These are phyloP conservation scores for Ustulina deusta DNA, from an alignment of 2,329 filamentous ascomycete species.

Conservation along the genomic window DNA sequence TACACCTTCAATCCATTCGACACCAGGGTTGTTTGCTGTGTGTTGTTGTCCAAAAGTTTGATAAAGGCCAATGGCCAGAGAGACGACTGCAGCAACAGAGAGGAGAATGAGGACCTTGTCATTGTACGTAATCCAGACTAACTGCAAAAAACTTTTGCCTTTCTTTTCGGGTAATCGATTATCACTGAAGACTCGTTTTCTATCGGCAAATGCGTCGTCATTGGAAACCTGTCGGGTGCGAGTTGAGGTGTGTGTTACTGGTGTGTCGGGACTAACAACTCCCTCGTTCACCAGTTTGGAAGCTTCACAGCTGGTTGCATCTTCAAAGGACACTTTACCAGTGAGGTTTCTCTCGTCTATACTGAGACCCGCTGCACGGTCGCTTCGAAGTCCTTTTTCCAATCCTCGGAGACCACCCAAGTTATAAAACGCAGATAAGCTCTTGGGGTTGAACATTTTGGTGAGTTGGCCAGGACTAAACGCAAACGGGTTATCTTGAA, in stretches of 20 bases:
- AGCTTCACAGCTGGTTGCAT: slow-evolving; percentile 64
- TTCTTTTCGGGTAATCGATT: slow-evolving; percentile 81
- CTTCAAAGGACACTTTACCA: slow-evolving; percentile 77
- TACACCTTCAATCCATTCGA: slow-evolving; percentile 86
- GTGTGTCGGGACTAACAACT: slow-evolving; percentile 40
- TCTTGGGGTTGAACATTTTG: slow-evolving; percentile 93
- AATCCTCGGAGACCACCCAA: slow-evolving; percentile 82
- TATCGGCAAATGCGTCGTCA: slow-evolving; percentile 66
- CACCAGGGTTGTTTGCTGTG: slow-evolving; percentile 61
- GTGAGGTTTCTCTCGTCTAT: slow-evolving; percentile 76
- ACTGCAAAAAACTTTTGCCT: slow-evolving; percentile 76
- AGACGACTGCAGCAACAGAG: slow-evolving; percentile 77
- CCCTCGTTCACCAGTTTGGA: slow-evolving; percentile 54
- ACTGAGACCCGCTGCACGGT: slow-evolving; percentile 79
- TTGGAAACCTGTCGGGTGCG: slow-evolving; percentile 38
- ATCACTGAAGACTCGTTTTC: slow-evolving; percentile 77
- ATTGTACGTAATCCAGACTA: slow-evolving; percentile 87
- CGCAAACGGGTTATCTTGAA: slow-evolving; percentile 85
- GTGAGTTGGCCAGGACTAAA: slow-evolving; percentile 85
- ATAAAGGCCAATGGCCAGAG: slow-evolving; percentile 79
- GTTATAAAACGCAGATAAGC: slow-evolving; percentile 81
- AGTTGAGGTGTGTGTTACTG: slow-evolving; percentile 40
- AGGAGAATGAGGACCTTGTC: slow-evolving; percentile 83
- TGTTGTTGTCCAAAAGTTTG: slow-evolving; percentile 75
- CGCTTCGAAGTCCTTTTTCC: slow-evolving; percentile 80